A percentile compares a stretch with the other conserved stretches of the same genome.
phyloP scores from a whole-genome alignment of 179 eudicot species.

The Camellia oleifera region DNA sequence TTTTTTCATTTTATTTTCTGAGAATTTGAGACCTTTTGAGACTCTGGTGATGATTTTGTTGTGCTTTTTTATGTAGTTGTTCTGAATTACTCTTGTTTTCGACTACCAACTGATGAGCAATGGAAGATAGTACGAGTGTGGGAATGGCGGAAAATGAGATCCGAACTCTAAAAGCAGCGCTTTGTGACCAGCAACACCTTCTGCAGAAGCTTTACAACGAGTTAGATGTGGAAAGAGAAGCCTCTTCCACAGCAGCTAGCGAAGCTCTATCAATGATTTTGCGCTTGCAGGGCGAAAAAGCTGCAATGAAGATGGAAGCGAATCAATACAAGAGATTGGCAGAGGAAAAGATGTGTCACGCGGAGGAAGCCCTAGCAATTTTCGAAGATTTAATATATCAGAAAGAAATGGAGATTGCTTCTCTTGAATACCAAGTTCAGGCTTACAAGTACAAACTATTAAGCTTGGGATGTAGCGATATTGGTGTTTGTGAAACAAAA shows the following conservation, averaged over 20 bases:
- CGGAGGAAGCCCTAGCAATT: slow-evolving; percentile 68
- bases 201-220: slow-evolving; percentile 78
- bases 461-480: slow-evolving; percentile 65
- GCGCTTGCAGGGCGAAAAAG: slow-evolving; percentile 90
- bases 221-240: slow-evolving; percentile 85
- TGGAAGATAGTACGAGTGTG: slow-evolving; percentile 34
- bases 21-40: no score
- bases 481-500: slow-evolving; percentile 44
- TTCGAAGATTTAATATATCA: slow-evolving; percentile 77
- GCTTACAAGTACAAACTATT: slow-evolving; percentile 63
- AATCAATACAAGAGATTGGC: slow-evolving; percentile 87
- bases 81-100: neutral
- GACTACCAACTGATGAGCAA: slow-evolving; percentile 16
- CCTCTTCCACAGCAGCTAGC: slow-evolving; percentile 76
- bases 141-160: slow-evolving; percentile 36
- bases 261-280: slow-evolving; percentile 85
- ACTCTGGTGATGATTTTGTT: neutral
- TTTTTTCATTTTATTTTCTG: neutral
- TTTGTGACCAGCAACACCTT: slow-evolving; percentile 73
- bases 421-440: slow-evolving; percentile 78
- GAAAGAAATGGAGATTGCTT: slow-evolving; percentile 88
- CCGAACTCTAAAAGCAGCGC: slow-evolving; percentile 56
- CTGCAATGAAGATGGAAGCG: slow-evolving; percentile 89
- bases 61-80: neutral
- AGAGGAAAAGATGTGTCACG: slow-evolving; percentile 82